A percentile compares a stretch with the other conserved stretches of the same genome.
Evolutionary conservation across 805 yeast species (phyloP).

Genomic region (Wickerhamiella kazuoi): DNA sequence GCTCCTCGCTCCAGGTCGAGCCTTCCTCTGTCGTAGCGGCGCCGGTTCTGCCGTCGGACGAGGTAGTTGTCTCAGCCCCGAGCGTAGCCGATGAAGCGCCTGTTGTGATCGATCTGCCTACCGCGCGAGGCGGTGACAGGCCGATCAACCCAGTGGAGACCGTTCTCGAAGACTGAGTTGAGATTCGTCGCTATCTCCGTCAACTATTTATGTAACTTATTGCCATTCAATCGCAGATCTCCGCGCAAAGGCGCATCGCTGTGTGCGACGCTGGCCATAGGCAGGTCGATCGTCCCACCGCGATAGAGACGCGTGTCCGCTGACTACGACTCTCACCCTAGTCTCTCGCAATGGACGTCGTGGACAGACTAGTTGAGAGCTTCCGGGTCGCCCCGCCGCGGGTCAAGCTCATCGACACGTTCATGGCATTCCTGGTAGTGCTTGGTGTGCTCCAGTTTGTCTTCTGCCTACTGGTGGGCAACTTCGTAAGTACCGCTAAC

Average conservation of each 20-base stretch:
- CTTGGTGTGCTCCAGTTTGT: constrained; percentile 65
- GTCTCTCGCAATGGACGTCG: constrained; percentile 14
- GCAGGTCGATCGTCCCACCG: too few species aligned
- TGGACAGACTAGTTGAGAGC: constrained; percentile 12
- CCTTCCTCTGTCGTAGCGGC: background rate
- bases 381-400: constrained; percentile 17
- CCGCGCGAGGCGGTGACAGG: background rate
- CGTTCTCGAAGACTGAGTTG: background rate
- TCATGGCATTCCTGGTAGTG: constrained; percentile 53
- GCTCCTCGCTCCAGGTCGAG: background rate
- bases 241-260: too few species aligned
- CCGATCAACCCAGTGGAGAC: background rate
- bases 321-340: too few species aligned
- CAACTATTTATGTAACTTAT: too few species aligned
- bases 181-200: too few species aligned
- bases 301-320: too few species aligned
- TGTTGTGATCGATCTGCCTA: constrained; percentile 2
- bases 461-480: constrained; percentile 63
- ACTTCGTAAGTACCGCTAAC: constrained; percentile 37
- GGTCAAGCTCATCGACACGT: constrained; percentile 51
- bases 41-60: background rate
- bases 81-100: constrained; percentile 4
- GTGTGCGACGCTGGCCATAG: too few species aligned
- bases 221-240: too few species aligned
- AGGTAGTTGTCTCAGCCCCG: constrained; percentile 4